phyloP scores from a whole-genome alignment of 106 monocot genomes.

The Dendrobium huoshanense region DNA sequence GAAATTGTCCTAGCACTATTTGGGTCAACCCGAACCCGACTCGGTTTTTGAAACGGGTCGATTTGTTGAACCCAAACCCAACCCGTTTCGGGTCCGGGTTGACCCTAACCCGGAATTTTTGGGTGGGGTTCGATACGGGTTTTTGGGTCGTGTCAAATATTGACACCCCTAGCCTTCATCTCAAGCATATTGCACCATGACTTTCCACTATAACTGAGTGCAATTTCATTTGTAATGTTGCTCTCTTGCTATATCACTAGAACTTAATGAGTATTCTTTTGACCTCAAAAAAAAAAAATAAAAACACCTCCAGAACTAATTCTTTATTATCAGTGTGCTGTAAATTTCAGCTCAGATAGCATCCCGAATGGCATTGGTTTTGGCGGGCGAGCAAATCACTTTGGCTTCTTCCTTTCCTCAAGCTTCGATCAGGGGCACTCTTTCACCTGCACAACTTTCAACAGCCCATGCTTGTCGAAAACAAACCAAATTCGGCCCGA shows the following conservation, averaged over 20 bases:
- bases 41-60: too few species aligned
- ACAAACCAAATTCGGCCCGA: slow-evolving; percentile 46
- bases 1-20: too few species aligned
- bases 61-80: too few species aligned
- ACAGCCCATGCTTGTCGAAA: slow-evolving; percentile 75
- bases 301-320: not conserved
- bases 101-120: too few species aligned
- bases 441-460: slow-evolving; percentile 81
- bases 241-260: not conserved
- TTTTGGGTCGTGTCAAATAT: too few species aligned
- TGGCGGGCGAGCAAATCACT: slow-evolving; percentile 77
- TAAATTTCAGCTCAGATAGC: slow-evolving; percentile 88
- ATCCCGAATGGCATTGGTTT: slow-evolving; percentile 97
- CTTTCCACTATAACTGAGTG: not conserved
- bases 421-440: slow-evolving; percentile 84
- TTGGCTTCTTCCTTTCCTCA: slow-evolving; percentile 78
- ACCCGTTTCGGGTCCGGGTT: too few species aligned
- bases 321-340: slow-evolving; percentile 59
- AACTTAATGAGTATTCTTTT: not conserved
- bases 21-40: too few species aligned
- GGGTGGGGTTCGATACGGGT: too few species aligned
- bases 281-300: not conserved
- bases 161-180: too few species aligned
- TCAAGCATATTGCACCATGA: too few species aligned
- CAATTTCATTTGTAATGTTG: not conserved